These are phyloP conservation scores for Tubosaeta sp. DNA, from an alignment of 768 basidiomycete species.

Conservation along the genomic window DNA sequence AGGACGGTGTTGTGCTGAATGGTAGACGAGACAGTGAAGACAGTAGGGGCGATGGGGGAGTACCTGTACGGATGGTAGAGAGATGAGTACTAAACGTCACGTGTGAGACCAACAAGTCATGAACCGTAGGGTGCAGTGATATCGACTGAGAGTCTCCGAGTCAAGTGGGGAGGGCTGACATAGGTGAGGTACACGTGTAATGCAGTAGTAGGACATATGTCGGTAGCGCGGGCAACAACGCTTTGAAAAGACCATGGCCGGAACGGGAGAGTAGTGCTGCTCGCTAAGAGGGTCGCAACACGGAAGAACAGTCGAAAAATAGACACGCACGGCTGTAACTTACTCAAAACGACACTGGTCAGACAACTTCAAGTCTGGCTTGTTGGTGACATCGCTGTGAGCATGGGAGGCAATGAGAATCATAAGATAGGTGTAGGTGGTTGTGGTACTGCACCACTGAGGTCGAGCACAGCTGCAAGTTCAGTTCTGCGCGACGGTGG, in stretches of 20 bases:
- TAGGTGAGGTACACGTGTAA: background rate
- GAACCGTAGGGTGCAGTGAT: constrained; percentile 78
- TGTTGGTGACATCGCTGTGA: constrained; percentile 30
- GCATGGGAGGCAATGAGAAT: constrained; percentile 49
- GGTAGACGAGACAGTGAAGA: background rate
- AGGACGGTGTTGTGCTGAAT: constrained; percentile 43
- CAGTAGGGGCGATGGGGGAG: background rate
- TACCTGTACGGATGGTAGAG: constrained; percentile 52
- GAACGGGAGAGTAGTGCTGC: constrained; percentile 71
- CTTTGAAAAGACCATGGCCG: constrained; percentile 80
- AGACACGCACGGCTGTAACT: constrained; percentile 52
- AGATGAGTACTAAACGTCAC: constrained; percentile 89
- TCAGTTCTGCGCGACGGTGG: constrained; percentile 37
- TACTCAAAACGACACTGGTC: constrained; percentile 55
- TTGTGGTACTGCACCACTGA: constrained; percentile 49
- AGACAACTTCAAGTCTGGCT: constrained; percentile 33
- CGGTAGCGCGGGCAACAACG: constrained; percentile 66
- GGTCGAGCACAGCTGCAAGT: constrained; percentile 44
- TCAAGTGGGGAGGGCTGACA: constrained; percentile 57
- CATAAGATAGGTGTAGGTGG: constrained; percentile 48
- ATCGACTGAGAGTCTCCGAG: constrained; percentile 66
- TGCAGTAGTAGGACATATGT: constrained; percentile 38
- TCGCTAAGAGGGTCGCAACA: constrained; percentile 32
- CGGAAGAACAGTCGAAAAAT: background rate
- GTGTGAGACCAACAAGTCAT: constrained; percentile 70